Evolutionary conservation across 441 rosid genomes (phyloP), one percentile per base, ranked within the genome.

Genomic region (Oxalis stricta): DNA sequence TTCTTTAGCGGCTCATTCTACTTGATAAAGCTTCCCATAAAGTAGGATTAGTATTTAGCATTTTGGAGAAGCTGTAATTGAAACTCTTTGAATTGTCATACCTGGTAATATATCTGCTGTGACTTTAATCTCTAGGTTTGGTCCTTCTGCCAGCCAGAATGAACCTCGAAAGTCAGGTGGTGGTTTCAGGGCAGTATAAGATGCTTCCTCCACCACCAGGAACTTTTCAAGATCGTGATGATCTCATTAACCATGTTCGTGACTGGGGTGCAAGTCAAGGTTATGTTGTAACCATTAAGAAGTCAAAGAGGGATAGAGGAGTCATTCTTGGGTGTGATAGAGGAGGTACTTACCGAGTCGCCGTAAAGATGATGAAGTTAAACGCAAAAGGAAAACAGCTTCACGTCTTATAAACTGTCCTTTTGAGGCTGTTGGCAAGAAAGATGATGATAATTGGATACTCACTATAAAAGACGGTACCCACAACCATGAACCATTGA

Each of bases 291-390:
- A 73, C 84, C 11, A 77, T 77, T 47, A 77, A 74, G 51, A 70
- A 77, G 56, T 77, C 84, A 10, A 71, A 70, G 63, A 77, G 41
- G 65, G 81, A 71, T 28, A 66, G 55, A 61, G 63, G 74, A 40
- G 84, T 77, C 26, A 64, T 77, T 47, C 78, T 73, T 60, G 84
- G 84, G 15, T 77, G 84, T 46, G 81, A 77, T 35, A 59, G 84
- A 57, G 84, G 81, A 22, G 84, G 84, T 18, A 72, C 66, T 20
- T 74, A 71, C 55, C 68, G 84, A 77, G 69, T 48, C 68, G 81
- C 70, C 63, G 76, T 7, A 73, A 71, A 66, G 40, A 55, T 38
- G 73, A 65, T 15, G 78, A 77, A 48, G 61, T 44, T 52, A 69
- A 63, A 33, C 76, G 81, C 35, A 71, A 71, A 61, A 71, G 81